A percentile compares a stretch with the other conserved stretches of the same genome.
Evolutionary conservation across 768 basidiomycete species (phyloP).

Genomic region (Termitomyces heimii): DNA sequence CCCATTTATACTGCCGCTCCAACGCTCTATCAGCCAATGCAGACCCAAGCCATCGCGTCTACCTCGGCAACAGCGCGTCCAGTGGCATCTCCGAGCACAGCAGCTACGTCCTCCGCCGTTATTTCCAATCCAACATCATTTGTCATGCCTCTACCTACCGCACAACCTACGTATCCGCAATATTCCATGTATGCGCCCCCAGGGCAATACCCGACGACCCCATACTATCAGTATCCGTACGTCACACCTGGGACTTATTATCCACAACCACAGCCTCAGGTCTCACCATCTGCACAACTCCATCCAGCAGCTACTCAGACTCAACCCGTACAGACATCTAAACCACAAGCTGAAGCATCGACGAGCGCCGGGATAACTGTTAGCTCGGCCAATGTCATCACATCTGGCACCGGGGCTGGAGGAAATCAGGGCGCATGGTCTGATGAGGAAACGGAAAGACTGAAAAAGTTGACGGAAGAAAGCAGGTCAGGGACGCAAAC

Average conservation of each 20-base stretch:
- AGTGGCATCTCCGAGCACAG: slow-evolving; percentile 22
- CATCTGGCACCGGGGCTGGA: slow-evolving; percentile 24
- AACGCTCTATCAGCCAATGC: slow-evolving; percentile 29
- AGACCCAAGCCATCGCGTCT: slow-evolving; percentile 20
- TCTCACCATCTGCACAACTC: slow-evolving; percentile 7
- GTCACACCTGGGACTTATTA: slow-evolving; percentile 17
- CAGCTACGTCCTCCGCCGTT: slow-evolving; percentile 36
- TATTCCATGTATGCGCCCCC: slow-evolving; percentile 34
- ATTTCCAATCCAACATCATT: slow-evolving; percentile 72
- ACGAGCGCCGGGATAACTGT: slow-evolving; percentile 15
- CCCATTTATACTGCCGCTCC: slow-evolving; percentile 46
- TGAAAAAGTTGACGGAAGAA: slow-evolving; percentile 67
- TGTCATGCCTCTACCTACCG: slow-evolving; percentile 54
- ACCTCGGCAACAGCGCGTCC: slow-evolving; percentile 23
- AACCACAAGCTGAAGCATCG: slow-evolving; percentile 15
- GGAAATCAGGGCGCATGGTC: slow-evolving; percentile 71
- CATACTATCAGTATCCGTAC: slow-evolving; percentile 54
- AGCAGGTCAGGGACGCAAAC: slow-evolving; percentile 41
- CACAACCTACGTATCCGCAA: slow-evolving; percentile 41
- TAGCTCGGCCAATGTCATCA: slow-evolving; percentile 15
- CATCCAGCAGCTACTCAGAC: background rate
- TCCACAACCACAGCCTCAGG: slow-evolving; percentile 17
- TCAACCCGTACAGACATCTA: slow-evolving; percentile 14
- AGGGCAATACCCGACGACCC: slow-evolving; percentile 51
- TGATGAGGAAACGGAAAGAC: slow-evolving; percentile 66